phyloP scores from a whole-genome alignment of 1,139 yeast genomes.

The Saccharomycopsis hybrid region DNA sequence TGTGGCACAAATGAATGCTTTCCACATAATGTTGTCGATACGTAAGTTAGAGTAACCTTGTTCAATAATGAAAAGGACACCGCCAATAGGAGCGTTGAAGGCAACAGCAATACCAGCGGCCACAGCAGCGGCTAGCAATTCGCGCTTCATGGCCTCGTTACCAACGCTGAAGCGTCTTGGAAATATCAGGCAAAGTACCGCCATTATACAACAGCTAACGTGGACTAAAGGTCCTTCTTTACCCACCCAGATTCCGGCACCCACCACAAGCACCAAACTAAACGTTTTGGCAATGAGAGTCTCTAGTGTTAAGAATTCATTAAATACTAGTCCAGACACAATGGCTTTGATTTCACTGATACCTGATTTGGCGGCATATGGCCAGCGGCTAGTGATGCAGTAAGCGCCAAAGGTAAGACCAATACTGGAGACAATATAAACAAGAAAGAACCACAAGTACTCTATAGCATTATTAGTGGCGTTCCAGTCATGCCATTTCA shows the following conservation, averaged over 20 bases:
- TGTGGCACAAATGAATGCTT: conserved; percentile 71
- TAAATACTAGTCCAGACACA: conserved; percentile 51
- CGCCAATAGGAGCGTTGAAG: conserved; percentile 92
- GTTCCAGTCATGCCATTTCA: conserved; percentile 39
- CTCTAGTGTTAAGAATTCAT: conserved; percentile 40
- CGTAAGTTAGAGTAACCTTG: conserved; percentile 58
- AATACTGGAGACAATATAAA: conserved; percentile 33
- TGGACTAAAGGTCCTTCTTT: conserved; percentile 94
- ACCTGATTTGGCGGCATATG: conserved; percentile 54
- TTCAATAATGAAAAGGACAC: conserved; percentile 81
- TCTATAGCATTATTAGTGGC: conserved; percentile 26
- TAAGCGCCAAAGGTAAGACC: conserved; percentile 30
- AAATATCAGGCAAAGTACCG: conserved; percentile 25
- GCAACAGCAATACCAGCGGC: conserved; percentile 95
- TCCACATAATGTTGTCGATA: conserved; percentile 70
- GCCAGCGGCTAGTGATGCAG: conserved; percentile 33
- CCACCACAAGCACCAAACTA: conserved; percentile 59
- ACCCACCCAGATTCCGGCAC: conserved; percentile 86
- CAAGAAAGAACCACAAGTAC: conserved; percentile 30
- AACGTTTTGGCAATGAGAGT: conserved; percentile 45
- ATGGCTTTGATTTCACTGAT: conserved; percentile 63
- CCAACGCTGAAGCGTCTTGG: background rate
- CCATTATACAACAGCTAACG: conserved; percentile 66
- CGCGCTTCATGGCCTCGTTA: conserved; percentile 47
- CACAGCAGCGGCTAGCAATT: conserved; percentile 68